Evolutionary conservation across 805 yeast species (phyloP), one percentile per base, ranked within the genome.

Genomic region (Candida sakaeoensis): DNA sequence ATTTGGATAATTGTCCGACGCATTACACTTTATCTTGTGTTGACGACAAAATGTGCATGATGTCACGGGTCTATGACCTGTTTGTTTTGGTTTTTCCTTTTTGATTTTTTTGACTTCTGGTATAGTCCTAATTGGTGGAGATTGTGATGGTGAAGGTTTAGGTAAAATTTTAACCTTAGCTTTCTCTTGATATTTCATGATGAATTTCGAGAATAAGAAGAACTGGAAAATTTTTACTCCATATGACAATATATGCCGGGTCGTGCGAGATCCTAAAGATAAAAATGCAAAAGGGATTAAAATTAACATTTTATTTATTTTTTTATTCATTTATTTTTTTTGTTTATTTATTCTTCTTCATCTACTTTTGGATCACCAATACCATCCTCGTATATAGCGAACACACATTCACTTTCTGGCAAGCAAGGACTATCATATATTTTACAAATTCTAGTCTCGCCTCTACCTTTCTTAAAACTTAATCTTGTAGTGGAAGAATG

Each of bases 331-430:
- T 13, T 8, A 8, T n/a, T n/a, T n/a, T n/a, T n/a, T n/a, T n/a
- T n/a, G n/a, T n/a, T n/a, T n/a, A n/a, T n/a, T 26, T 26, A 26
- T 19, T 28, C 17, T 28, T 70, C 75, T 40, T 82, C 91, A 37
- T 85, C 93, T 14, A 85, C 87, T 49, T 82, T 79, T 36, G 98
- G 97, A 66, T 93, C 99, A 42, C 95, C 96, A 48, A 93, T 82
- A 45, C 99, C 99, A 53, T 91, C 96, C 59, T 88, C 96, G 57
- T 90, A 93, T 46, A 93, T 87, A 4, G 96, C 97, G 68, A 93
- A 91, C 6, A 87, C 83, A 53, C 96, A 85, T 52, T 93, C 98
- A 39, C 93, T 81, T 58, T 93, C 98, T 0, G 99, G 97, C 44
- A 93, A 70, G 55, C 97, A 90, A 3, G 99, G 99, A 45, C 96